phyloP scores from a whole-genome alignment of 306 rosid species.

The Spatholobus suberectus region DNA sequence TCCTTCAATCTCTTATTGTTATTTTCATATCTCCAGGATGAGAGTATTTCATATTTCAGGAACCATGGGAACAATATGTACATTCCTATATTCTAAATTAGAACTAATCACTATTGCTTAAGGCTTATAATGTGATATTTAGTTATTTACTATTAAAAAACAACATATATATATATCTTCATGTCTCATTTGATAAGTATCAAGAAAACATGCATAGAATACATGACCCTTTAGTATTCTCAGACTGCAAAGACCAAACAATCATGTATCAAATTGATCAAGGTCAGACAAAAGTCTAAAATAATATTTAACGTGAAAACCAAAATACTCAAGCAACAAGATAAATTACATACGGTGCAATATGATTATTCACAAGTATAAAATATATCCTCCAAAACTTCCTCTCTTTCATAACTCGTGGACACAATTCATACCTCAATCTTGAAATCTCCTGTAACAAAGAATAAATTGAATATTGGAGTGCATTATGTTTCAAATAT shows the following conservation, averaged over 20 bases:
- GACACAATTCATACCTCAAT: slow-evolving; percentile 75
- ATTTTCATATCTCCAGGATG: slow-evolving; percentile 16
- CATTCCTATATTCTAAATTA: neutral
- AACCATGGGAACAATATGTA: neutral
- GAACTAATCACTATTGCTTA: neutral
- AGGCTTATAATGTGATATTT: neutral
- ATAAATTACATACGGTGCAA: slow-evolving; percentile 61
- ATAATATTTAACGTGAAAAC: slow-evolving; percentile 11
- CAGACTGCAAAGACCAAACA: slow-evolving; percentile 3
- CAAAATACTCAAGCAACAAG: slow-evolving; percentile 35
- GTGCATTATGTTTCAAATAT: neutral
- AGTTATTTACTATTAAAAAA: neutral
- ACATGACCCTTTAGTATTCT: slow-evolving; percentile 9
- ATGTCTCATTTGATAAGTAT: neutral
- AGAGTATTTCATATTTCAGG: neutral
- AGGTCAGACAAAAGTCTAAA: neutral
- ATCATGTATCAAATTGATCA: neutral
- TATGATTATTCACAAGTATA: slow-evolving; percentile 60
- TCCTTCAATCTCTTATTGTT: slow-evolving; percentile 1
- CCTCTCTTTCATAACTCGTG: slow-evolving; percentile 77
- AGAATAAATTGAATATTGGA: slow-evolving; percentile 9
- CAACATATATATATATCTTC: neutral
- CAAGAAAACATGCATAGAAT: neutral
- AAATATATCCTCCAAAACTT: slow-evolving; percentile 84
- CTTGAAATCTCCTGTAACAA: slow-evolving; percentile 69